Percentiles rank a stretch among this genome's conserved stretches.
Conservation (phyloP, 805 yeast genomes). For the Lipomyces sp. region DNA sequence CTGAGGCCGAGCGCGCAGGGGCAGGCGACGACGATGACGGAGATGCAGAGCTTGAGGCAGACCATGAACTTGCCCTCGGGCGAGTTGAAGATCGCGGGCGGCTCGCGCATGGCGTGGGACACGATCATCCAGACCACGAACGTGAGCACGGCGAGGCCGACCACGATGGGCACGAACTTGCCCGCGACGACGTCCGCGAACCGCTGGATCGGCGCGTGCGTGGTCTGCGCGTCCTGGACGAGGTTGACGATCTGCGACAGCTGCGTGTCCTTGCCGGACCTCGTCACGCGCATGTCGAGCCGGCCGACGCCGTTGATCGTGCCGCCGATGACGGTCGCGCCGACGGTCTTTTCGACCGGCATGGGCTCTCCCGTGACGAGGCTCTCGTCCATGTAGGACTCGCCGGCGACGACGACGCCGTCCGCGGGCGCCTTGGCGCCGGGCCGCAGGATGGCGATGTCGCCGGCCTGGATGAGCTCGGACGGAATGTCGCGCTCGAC, state of each 20-base stretch:
- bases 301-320: slow-evolving; percentile 79
- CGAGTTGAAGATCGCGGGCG: slow-evolving; percentile 49
- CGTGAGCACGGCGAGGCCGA: slow-evolving; percentile 60
- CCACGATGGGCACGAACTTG: slow-evolving; percentile 74
- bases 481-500: slow-evolving; percentile 56
- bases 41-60: slow-evolving; percentile 75
- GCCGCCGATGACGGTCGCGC: slow-evolving; percentile 79
- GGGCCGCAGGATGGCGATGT: slow-evolving; percentile 72
- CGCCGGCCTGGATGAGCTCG: slow-evolving; percentile 73
- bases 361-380: slow-evolving; percentile 86
- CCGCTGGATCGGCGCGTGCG: slow-evolving; percentile 86
- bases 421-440: slow-evolving; percentile 92
- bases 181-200: slow-evolving; percentile 84
- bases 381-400: slow-evolving; percentile 83
- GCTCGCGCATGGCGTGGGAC: slow-evolving; percentile 38
- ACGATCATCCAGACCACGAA: slow-evolving; percentile 59
- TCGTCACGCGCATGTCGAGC: slow-evolving; percentile 62
- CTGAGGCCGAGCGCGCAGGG: slow-evolving; percentile 98
- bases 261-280: slow-evolving; percentile 80
- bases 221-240: slow-evolving; percentile 84
- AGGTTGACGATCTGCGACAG: slow-evolving; percentile 80
- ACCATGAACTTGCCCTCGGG: slow-evolving; percentile 57
- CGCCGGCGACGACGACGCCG: slow-evolving; percentile 74
- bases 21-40: slow-evolving; percentile 95
- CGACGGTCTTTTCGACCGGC: slow-evolving; percentile 62